phyloP scores from a whole-genome alignment of 1,284 basidiomycete genomes.

The Heterobasidion annosum region DNA sequence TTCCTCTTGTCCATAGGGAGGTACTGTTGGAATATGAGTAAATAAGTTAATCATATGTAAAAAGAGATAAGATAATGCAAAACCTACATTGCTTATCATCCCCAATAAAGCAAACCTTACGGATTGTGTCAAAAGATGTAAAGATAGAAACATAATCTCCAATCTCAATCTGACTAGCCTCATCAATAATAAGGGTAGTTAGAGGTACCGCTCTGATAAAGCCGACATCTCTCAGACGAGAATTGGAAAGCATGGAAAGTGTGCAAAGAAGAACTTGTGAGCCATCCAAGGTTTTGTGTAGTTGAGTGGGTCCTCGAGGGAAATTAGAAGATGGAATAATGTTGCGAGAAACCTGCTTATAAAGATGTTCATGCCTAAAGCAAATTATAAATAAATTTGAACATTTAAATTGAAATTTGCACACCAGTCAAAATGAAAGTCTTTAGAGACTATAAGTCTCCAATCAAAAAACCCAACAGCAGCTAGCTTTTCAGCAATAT shows the following conservation, averaged over 20 bases:
- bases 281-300: constrained; percentile 18
- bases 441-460: constrained; percentile 47
- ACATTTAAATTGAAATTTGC: constrained; percentile 11
- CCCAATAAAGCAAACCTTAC: constrained; percentile 34
- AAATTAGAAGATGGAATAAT: constrained; percentile 41
- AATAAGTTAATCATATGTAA: neutral
- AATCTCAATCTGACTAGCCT: constrained; percentile 38
- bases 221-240: constrained; percentile 8
- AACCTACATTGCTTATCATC: constrained; percentile 36
- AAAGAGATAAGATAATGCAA: neutral
- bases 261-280: constrained; percentile 56
- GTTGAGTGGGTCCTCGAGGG: neutral
- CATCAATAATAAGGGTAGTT: constrained; percentile 32
- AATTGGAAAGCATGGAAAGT: constrained; percentile 56
- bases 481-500: constrained; percentile 54
- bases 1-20: constrained; percentile 8
- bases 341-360: constrained; percentile 28
- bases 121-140: neutral
- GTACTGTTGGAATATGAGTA: constrained; percentile 3
- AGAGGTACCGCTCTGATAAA: constrained; percentile 28
- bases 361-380: constrained; percentile 68
- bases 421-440: constrained; percentile 56
- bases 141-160: constrained; percentile 5
- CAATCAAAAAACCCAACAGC: constrained; percentile 35
- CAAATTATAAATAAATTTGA: constrained; percentile 8